Evolutionary conservation across 805 yeast species (phyloP).

Genomic region (Saccharomycopsis amapae): DNA sequence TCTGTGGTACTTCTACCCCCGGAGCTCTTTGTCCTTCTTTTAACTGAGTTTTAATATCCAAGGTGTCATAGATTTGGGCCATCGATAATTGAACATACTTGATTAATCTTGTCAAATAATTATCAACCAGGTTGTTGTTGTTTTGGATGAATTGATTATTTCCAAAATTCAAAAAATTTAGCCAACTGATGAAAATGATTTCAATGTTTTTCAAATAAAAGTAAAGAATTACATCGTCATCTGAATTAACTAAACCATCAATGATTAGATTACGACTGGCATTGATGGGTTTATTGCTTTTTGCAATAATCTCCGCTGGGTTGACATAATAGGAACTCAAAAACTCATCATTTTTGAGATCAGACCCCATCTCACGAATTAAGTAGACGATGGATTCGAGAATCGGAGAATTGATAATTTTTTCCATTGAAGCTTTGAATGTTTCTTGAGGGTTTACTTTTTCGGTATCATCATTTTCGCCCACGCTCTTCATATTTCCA

Average conservation of each 20-base stretch:
- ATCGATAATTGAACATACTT: slow-evolving; percentile 16
- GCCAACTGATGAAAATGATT: slow-evolving; percentile 20
- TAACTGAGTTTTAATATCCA: slow-evolving; percentile 14
- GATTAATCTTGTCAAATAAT: slow-evolving; percentile 18
- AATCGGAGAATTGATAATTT: slow-evolving; percentile 20
- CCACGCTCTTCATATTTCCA: too few species aligned
- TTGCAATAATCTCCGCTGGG: background rate
- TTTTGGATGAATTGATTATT: slow-evolving; percentile 16
- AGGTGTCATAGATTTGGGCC: slow-evolving; percentile 12
- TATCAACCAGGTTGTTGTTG: slow-evolving; percentile 7
- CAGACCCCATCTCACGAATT: slow-evolving; percentile 20
- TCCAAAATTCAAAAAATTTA: slow-evolving; percentile 21
- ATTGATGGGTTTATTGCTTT: background rate
- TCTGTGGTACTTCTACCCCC: too few species aligned
- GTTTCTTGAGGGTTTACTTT: background rate
- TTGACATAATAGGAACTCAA: slow-evolving; percentile 3
- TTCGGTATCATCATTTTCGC: background rate
- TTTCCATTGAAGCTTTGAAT: slow-evolving; percentile 2
- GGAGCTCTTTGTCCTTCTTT: background rate
- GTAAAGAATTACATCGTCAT: slow-evolving; percentile 16
- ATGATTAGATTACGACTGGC: background rate
- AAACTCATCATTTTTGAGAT: slow-evolving; percentile 16
- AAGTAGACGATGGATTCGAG: slow-evolving; percentile 24
- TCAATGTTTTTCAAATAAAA: slow-evolving; percentile 21
- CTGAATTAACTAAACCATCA: slow-evolving; percentile 7